These are phyloP conservation scores for Acer campestre DNA, from an alignment of 345 rosid genomes.

Conservation along the genomic window DNA sequence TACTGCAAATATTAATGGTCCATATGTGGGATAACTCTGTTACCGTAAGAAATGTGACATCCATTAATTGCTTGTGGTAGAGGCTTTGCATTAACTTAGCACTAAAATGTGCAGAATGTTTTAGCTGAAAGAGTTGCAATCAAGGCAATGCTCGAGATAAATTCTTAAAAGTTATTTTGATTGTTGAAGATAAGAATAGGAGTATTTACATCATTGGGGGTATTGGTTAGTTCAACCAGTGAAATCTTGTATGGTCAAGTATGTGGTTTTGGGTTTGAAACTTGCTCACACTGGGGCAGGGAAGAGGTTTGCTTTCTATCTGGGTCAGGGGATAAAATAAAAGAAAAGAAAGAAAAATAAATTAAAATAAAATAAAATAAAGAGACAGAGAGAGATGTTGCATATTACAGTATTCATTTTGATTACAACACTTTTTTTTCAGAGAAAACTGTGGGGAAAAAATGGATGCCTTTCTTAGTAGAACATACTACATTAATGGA, in stretches of 20 bases:
- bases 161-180: neutral
- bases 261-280: neutral
- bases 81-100: conserved; percentile 6
- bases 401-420: neutral
- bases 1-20: neutral
- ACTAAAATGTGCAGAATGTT: neutral
- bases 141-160: neutral
- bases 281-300: neutral
- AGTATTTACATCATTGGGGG: neutral
- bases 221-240: neutral
- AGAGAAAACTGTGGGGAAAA: conserved; percentile 69
- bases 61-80: neutral
- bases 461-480: conserved; percentile 63
- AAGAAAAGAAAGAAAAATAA: too few relatives aligned
- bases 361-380: too few relatives aligned
- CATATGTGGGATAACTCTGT: neutral
- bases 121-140: neutral
- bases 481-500: conserved; percentile 64
- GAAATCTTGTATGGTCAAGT: neutral
- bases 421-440: conserved; percentile 18
- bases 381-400: neutral
- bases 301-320: neutral
- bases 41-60: neutral
- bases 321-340: too few relatives aligned
- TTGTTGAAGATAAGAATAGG: neutral